Evolutionary conservation across 495 filamentous ascomycete species (phyloP).

Genomic region (Aspergillus funiculosus): DNA sequence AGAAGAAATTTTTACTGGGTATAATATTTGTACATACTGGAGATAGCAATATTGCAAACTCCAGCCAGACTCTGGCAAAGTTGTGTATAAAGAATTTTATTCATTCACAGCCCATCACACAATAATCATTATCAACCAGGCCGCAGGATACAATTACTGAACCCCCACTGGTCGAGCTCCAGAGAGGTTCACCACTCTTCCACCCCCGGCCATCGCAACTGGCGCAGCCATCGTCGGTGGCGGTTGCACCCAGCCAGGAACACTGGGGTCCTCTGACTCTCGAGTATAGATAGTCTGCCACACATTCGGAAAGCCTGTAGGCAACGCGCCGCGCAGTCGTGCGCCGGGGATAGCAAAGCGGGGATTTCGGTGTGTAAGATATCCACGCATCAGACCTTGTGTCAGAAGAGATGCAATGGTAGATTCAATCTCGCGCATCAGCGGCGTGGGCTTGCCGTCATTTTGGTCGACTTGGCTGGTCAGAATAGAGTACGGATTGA

Average conservation of each 20-base stretch:
- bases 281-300: conserved; percentile 52
- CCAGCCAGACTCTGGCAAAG: too few relatives aligned
- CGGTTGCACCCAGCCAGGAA: conserved; percentile 53
- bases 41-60: too few relatives aligned
- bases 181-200: conserved; percentile 49
- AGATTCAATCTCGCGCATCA: conserved; percentile 66
- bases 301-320: conserved; percentile 57
- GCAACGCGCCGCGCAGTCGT: conserved; percentile 54
- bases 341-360: conserved; percentile 80
- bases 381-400: conserved; percentile 81
- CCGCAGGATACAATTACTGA: conserved; percentile 19
- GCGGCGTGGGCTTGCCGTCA: conserved; percentile 42
- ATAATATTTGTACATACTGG: not conserved
- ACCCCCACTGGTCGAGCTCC: conserved; percentile 49
- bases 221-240: conserved; percentile 16
- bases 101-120: too few relatives aligned
- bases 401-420: conserved; percentile 70
- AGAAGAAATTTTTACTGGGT: not conserved
- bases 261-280: conserved; percentile 35
- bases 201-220: conserved; percentile 26
- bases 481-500: conserved; percentile 40
- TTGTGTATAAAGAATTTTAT: too few relatives aligned
- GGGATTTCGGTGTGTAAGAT: conserved; percentile 67
- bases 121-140: too few relatives aligned
- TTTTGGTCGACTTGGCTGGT: conserved; percentile 21